Percentiles rank a stretch among this genome's conserved stretches.
These are phyloP conservation scores for Terfezia boudieri DNA, from an alignment of 495 filamentous ascomycete species.

Conservation along the genomic window DNA sequence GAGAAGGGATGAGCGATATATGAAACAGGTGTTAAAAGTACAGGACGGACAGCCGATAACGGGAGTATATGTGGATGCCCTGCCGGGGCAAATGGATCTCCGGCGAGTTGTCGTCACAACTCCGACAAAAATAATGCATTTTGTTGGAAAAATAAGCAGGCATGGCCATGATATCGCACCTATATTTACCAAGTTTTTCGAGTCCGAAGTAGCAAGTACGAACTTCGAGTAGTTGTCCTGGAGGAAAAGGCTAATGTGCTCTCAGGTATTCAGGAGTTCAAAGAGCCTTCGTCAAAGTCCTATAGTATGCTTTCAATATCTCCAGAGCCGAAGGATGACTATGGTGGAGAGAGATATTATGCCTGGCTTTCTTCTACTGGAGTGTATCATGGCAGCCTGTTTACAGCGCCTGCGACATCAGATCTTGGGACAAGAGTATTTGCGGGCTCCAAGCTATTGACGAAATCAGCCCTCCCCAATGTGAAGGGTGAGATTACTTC, in stretches of 20 bases:
- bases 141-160: constrained; percentile 50
- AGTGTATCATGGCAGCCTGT: constrained; percentile 63
- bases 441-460: constrained; percentile 48
- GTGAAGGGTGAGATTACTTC: constrained; percentile 46
- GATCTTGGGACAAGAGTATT: constrained; percentile 45
- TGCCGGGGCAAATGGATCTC: constrained; percentile 40
- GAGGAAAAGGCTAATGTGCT: constrained; percentile 1
- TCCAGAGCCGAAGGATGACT: constrained; percentile 35
- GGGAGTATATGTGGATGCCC: constrained; percentile 56
- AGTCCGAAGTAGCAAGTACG: constrained; percentile 34
- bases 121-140: constrained; percentile 48
- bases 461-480: constrained; percentile 45
- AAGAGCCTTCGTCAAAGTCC: constrained; percentile 8
- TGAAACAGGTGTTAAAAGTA: constrained; percentile 55
- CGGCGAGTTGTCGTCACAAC: constrained; percentile 60
- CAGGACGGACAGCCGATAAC: constrained; percentile 54
- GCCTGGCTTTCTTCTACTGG: constrained; percentile 80
- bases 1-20: constrained; percentile 77
- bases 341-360: constrained; percentile 44
- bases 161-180: constrained; percentile 53
- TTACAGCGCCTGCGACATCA: constrained; percentile 25
- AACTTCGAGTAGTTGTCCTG: neutral
- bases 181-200: constrained; percentile 71
- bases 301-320: constrained; percentile 37
- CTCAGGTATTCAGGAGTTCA: constrained; percentile 17